Base-by-base conservation (phyloP, 1,139 yeast species). In the Candida sp. region DNA sequence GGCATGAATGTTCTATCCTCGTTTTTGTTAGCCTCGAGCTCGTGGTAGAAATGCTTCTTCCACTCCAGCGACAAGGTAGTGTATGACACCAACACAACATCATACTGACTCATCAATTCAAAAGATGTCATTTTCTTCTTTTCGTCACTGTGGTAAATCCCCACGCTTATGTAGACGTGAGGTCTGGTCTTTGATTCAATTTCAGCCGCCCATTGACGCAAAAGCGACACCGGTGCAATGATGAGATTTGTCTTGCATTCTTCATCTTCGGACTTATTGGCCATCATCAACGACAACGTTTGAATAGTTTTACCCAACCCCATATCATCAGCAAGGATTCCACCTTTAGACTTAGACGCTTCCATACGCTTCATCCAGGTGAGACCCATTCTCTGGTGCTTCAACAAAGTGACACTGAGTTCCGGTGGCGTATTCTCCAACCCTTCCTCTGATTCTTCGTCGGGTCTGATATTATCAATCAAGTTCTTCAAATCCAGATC, bases 231-330 rank as follows among this genome's bases (percentile, higher is more conserved):
- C 0, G 98, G 98, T 0, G 93, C 93, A 11, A 93, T 80, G 44
- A 93, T 80, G 50, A 93, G 71, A n/a, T 87, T 90, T 0, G 94
- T 84, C 58, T 80, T 84, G 30, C 65, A 53, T 3, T 59, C 61
- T 7, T 57, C 59, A 28, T 71, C 68, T 11, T 59, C 52, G 0
- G 88, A 75, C 52, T 72, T 74, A 61, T 82, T 78, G 2, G 88
- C 78, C 52, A 90, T 63, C 60, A 91, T 84, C 45, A 90, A 66
- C 0, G 96, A 84, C 44, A 90, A 75, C 2, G 91, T 82, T 68
- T 92, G 98, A 41, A 92, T 85, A 0, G 98, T 92, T 67, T 92
- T 93, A 54, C 97, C 98, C 32, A 92, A 73, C 32, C 97, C 98
- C 98, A 92, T 92, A 71, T 90, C 97, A 70, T 92, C 98, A 0